Percentiles rank a stretch among this genome's conserved stretches.
Evolutionary conservation across 768 basidiomycete species (phyloP).

Genomic region (Clitopilus hobsonii): DNA sequence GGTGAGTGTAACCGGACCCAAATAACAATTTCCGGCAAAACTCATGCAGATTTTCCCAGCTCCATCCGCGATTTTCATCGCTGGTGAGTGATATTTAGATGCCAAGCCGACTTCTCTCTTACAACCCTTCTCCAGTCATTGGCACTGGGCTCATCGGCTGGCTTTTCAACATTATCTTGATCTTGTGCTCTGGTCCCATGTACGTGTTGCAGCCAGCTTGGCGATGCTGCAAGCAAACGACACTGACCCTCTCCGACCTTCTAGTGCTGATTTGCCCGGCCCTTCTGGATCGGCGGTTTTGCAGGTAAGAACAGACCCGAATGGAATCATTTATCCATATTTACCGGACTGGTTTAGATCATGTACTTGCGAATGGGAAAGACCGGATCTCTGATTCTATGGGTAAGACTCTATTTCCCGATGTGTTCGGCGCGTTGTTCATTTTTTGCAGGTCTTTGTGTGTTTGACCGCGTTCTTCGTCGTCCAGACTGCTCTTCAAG

Average conservation of each 20-base stretch:
- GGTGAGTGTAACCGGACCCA: constrained; percentile 29
- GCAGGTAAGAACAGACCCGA: constrained; percentile 29
- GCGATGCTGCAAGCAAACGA: neutral
- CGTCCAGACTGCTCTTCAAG: constrained; percentile 76
- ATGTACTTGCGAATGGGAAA: constrained; percentile 75
- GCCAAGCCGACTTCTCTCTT: neutral
- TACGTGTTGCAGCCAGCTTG: constrained; percentile 24
- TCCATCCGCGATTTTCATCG: constrained; percentile 24
- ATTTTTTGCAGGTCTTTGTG: constrained; percentile 49
- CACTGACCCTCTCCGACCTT: constrained; percentile 5
- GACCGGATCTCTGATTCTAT: constrained; percentile 70
- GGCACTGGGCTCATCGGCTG: constrained; percentile 79
- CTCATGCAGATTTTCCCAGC: constrained; percentile 4
- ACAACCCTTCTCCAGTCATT: constrained; percentile 38
- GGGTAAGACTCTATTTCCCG: constrained; percentile 41
- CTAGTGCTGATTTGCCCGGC: constrained; percentile 62
- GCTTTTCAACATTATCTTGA: constrained; percentile 81
- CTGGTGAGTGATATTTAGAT: constrained; percentile 9
- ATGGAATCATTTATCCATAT: neutral
- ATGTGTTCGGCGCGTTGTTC: neutral
- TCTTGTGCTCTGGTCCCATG: constrained; percentile 81
- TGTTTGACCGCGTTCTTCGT: constrained; percentile 88
- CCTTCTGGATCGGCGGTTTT: constrained; percentile 70
- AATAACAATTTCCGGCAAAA: neutral
- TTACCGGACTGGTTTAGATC: constrained; percentile 40